Conservation (phyloP, 1,284 basidiomycete species). For the Moesziomyces sp. region DNA sequence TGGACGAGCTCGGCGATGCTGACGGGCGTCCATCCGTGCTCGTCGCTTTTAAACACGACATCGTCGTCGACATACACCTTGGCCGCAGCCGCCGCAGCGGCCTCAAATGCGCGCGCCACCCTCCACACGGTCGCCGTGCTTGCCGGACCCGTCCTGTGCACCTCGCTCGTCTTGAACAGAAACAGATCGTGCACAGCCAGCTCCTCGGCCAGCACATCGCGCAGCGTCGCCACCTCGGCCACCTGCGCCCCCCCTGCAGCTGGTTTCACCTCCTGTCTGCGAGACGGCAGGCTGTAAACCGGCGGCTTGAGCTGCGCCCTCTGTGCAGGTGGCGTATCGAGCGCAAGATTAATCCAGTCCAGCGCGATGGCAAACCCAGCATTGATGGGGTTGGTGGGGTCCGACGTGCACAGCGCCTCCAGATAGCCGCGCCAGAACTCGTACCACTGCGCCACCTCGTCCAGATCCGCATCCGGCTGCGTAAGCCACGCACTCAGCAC, state of each 20-base stretch:
- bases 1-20: constrained; percentile 93
- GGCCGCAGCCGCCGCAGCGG: constrained; percentile 86
- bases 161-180: constrained; percentile 84
- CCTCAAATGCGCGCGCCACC: constrained; percentile 65
- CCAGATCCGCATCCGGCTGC: constrained; percentile 82
- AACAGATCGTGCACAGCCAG: constrained; percentile 85
- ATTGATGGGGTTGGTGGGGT: constrained; percentile 33
- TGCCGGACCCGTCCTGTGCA: constrained; percentile 83
- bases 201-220: constrained; percentile 86
- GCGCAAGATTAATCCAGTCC: constrained; percentile 90
- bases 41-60: constrained; percentile 66
- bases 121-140: constrained; percentile 79
- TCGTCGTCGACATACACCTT: constrained; percentile 87
- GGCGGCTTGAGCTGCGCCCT: constrained; percentile 70
- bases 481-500: constrained; percentile 90
- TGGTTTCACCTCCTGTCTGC: neutral
- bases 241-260: neutral
- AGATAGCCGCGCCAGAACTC: constrained; percentile 86
- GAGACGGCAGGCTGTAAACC: constrained; percentile 72
- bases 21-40: constrained; percentile 47
- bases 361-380: constrained; percentile 85
- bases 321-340: constrained; percentile 73
- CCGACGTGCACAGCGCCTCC: constrained; percentile 43
- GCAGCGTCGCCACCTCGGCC: constrained; percentile 75
- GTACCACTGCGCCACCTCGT: constrained; percentile 90